Percentiles rank a stretch among this genome's conserved stretches.
Evolutionary conservation across 106 monocot genomes (phyloP).

Genomic region (Alisma plantagoaquatica): DNA sequence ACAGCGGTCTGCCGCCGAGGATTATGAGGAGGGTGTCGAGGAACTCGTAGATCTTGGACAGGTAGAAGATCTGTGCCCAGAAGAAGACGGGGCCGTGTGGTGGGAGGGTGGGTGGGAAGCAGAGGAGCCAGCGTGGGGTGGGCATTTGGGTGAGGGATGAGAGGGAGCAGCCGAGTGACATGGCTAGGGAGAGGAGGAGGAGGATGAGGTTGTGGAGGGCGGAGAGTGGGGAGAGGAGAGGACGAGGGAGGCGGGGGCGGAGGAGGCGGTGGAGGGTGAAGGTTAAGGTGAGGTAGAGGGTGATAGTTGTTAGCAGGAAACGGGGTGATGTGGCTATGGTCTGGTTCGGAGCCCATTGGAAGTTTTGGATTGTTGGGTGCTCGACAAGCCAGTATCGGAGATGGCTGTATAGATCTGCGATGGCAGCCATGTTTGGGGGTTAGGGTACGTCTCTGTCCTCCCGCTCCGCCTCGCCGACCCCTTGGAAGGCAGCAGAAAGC

Average conservation of each 20-base stretch:
- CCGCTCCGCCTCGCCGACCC: too few relatives aligned
- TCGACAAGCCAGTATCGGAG: conserved; percentile 35
- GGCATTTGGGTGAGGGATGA: conserved; percentile 29
- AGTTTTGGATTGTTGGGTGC: conserved; percentile 30
- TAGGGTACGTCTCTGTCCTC: too few relatives aligned
- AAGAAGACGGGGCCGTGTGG: conserved; percentile 67
- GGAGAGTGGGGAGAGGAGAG: conserved; percentile 35
- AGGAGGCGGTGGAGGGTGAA: conserved; percentile 28
- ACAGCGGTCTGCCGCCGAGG: conserved; percentile 31
- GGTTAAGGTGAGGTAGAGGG: conserved; percentile 38
- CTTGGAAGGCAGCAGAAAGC: too few relatives aligned
- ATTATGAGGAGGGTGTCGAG: conserved; percentile 82
- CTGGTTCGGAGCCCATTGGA: conserved; percentile 31
- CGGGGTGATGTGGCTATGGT: conserved; percentile 31
- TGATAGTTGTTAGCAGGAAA: conserved; percentile 22
- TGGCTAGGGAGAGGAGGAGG: conserved; percentile 51
- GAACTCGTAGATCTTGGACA: conserved; percentile 95
- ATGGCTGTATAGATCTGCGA: not conserved
- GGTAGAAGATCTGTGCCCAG: conserved; percentile 90
- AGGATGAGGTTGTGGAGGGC: conserved; percentile 45
- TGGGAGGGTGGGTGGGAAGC: conserved; percentile 34
- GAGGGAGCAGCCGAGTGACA: conserved; percentile 59
- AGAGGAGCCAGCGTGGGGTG: conserved; percentile 37
- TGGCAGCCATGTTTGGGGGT: too few relatives aligned
- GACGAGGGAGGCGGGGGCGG: conserved; percentile 14